phyloP scores from a whole-genome alignment of 2,329 filamentous ascomycete genomes.

The Decorospora gaudefroyi region DNA sequence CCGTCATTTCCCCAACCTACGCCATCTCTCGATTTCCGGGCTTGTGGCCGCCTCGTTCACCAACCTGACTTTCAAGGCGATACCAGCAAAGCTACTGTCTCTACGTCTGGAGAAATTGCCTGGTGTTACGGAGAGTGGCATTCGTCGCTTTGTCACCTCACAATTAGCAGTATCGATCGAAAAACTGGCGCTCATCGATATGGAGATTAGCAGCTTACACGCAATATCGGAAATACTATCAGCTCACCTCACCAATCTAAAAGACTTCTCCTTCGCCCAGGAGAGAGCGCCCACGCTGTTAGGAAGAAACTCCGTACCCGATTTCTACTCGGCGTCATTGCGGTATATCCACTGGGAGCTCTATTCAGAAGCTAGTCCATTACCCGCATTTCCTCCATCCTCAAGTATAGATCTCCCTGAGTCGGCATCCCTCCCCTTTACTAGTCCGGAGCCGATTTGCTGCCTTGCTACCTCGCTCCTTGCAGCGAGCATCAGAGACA shows the following conservation, averaged over 20 bases:
- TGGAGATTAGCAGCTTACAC: conserved; percentile 57
- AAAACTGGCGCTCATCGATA: conserved; percentile 57
- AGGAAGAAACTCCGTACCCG: conserved; percentile 50
- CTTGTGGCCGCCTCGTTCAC: conserved; percentile 60
- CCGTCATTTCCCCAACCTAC: conserved; percentile 57
- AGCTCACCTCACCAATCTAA: conserved; percentile 50
- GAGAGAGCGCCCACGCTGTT: conserved; percentile 54
- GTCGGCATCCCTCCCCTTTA: conserved; percentile 22
- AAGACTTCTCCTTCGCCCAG: conserved; percentile 59
- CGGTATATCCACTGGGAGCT: conserved; percentile 65
- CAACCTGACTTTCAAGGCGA: conserved; percentile 58
- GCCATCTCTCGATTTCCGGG: conserved; percentile 59
- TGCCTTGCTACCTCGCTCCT: conserved; percentile 65
- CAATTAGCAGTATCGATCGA: conserved; percentile 52
- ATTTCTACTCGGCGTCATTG: conserved; percentile 56
- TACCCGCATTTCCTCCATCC: conserved; percentile 15
- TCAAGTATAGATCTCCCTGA: conserved; percentile 3
- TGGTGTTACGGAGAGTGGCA: conserved; percentile 61
- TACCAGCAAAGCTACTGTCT: conserved; percentile 56
- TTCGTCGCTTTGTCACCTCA: conserved; percentile 57
- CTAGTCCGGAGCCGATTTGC: conserved; percentile 50
- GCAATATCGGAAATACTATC: conserved; percentile 59
- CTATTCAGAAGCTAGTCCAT: conserved; percentile 32
- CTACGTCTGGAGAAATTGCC: conserved; percentile 60
- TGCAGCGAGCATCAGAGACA: conserved; percentile 63